Evolutionary conservation across 2,329 filamentous ascomycete species (phyloP), one percentile per base, ranked within the genome.

Genomic region (Penicillium concentricum): DNA sequence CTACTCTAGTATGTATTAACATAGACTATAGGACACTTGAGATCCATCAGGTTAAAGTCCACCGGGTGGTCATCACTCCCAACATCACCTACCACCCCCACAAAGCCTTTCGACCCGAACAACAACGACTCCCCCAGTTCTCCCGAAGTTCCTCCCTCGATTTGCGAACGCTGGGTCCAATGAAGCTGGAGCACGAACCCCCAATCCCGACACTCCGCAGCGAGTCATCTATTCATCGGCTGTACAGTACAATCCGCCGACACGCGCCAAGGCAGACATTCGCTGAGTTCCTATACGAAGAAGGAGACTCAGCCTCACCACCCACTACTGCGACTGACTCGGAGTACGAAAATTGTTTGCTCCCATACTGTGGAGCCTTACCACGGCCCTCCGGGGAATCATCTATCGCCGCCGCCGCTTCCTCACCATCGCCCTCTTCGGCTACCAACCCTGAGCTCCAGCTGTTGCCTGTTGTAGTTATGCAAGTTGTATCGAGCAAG

Each of bases 171-270:
- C n/a, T 49, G 2, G 15, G 24, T 22, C 43, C 54, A 9, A 12
- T 58, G 1, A 41, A 52, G 2, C 54, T 62, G 18, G 61, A 65
- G 43, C 51, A 50, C 1, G 15, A 54, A 24, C 49, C 56, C 32
- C 59, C 61, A 22, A 51, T 32, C 22, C 42, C 57, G 2, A 47
- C 34, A 26, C 35, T 50, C 15, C 12, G 26, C 18, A 42, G 34
- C n/a, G 28, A 45, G 16, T 45, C 54, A 5, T 22, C 54, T 34
- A 56, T 59, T 18, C 38, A 42, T 28, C 50, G 26, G 15, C 37
- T 54, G 13, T 47, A 61, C 38, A 37, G 51, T 18, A 51, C 52
- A 12, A 55, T 48, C 10, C 22, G 38, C 24, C 22, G 35, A 28
- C 15, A 46, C 16, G 10, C 12, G 7, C 20, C n/a, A 34, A 34